Evolutionary conservation across 2,329 filamentous ascomycete genomes (phyloP).

Genomic region (Thermomyces lanuginosus): DNA sequence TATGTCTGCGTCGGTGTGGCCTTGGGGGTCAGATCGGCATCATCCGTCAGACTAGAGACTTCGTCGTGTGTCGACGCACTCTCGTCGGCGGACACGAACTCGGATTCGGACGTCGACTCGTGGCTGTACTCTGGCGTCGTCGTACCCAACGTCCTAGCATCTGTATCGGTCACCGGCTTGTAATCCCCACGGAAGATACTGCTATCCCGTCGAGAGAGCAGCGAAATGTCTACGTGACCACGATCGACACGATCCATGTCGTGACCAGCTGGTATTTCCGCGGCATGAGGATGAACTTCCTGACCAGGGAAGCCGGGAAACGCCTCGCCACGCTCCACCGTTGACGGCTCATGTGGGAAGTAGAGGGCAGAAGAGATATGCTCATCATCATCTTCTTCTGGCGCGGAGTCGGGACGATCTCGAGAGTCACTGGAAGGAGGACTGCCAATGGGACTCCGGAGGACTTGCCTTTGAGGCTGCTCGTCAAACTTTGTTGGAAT

Average conservation of each 20-base stretch:
- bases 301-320: no score
- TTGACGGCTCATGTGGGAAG: slow-evolving; percentile 43
- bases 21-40: slow-evolving; percentile 34
- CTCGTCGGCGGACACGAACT: slow-evolving; percentile 26
- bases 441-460: neutral
- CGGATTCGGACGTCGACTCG: slow-evolving; percentile 31
- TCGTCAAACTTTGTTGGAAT: slow-evolving; percentile 15
- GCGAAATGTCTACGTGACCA: slow-evolving; percentile 45
- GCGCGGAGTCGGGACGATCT: slow-evolving; percentile 8
- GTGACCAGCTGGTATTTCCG: no score
- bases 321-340: slow-evolving; percentile 15
- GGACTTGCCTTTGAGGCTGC: slow-evolving; percentile 3
- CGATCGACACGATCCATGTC: no score
- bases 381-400: slow-evolving; percentile 44
- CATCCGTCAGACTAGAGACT: slow-evolving; percentile 39
- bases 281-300: no score
- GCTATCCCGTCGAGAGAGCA: slow-evolving; percentile 44
- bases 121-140: slow-evolving; percentile 21
- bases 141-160: slow-evolving; percentile 20
- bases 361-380: slow-evolving; percentile 50
- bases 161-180: slow-evolving; percentile 24
- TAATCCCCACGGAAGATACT: slow-evolving; percentile 46
- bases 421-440: slow-evolving; percentile 2
- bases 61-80: slow-evolving; percentile 30
- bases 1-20: slow-evolving; percentile 25